Percentiles rank a stretch among this genome's conserved stretches.
Evolutionary conservation across 1,284 basidiomycete genomes (phyloP).

Genomic region (Crucibulum parvulum): DNA sequence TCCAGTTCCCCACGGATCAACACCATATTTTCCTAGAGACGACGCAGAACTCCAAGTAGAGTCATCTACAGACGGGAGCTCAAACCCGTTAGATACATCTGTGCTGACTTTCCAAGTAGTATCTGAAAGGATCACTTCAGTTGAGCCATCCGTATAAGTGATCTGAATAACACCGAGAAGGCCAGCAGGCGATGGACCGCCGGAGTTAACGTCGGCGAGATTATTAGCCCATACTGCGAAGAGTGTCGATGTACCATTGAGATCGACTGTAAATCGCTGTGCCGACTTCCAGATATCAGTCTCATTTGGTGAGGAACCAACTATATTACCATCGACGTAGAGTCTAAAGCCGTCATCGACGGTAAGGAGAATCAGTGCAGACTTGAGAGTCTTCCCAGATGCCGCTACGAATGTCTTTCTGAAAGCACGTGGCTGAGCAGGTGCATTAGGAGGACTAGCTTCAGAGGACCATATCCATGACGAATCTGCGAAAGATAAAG

Average conservation of each 20-base stretch:
- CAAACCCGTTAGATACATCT: conserved; percentile 15
- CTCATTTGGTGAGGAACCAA: conserved; percentile 22
- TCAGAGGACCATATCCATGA: conserved; percentile 38
- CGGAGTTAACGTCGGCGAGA: conserved; percentile 21
- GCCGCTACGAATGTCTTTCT: conserved; percentile 30
- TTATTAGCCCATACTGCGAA: conserved; percentile 31
- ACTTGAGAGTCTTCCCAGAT: conserved; percentile 24
- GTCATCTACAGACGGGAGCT: conserved; percentile 20
- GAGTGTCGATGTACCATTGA: conserved; percentile 14
- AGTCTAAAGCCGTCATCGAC: conserved; percentile 32
- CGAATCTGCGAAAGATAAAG: conserved; percentile 22
- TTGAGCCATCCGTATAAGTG: conserved; percentile 19
- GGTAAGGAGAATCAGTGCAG: conserved; percentile 24
- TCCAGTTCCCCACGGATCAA: conserved; percentile 25
- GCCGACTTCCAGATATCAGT: conserved; percentile 25
- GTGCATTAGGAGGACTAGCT: conserved; percentile 19
- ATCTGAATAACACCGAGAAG: conserved; percentile 23
- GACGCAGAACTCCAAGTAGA: conserved; percentile 24
- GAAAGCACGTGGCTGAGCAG: conserved; percentile 28
- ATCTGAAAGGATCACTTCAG: conserved; percentile 14
- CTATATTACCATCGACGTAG: conserved; percentile 28
- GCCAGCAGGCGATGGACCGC: conserved; percentile 27
- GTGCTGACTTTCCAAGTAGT: conserved; percentile 18
- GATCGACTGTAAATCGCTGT: conserved; percentile 23
- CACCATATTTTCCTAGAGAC: conserved; percentile 24